These are phyloP conservation scores for Lasiodiplodia theobromae DNA, from an alignment of 2,329 filamentous ascomycete genomes.

Conservation along the genomic window DNA sequence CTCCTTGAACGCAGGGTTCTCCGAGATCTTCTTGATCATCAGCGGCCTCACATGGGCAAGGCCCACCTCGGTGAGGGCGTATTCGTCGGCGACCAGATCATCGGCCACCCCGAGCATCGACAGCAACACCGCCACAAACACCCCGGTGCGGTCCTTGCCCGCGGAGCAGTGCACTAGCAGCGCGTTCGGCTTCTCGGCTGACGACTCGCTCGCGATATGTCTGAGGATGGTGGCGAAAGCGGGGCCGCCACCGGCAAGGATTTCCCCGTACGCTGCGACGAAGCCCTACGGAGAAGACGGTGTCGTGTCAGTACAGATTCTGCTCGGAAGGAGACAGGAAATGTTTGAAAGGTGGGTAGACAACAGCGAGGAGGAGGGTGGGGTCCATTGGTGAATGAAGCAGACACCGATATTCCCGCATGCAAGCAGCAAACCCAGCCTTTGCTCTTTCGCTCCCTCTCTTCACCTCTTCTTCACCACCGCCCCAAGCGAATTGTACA, in stretches of 20 bases:
- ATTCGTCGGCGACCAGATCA: constrained; percentile 68
- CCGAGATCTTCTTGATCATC: constrained; percentile 54
- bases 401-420: too few species aligned
- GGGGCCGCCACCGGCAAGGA: constrained; percentile 61
- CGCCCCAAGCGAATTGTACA: too few species aligned
- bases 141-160: constrained; percentile 79
- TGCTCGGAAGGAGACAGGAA: not conserved
- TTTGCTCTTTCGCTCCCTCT: too few species aligned
- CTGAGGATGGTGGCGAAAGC: constrained; percentile 66
- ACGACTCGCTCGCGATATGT: constrained; percentile 57
- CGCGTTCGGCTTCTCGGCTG: constrained; percentile 48
- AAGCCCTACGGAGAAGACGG: constrained; percentile 57
- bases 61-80: constrained; percentile 70
- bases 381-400: too few species aligned
- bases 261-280: constrained; percentile 67
- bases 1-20: constrained; percentile 53
- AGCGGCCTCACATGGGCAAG: constrained; percentile 31
- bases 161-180: constrained; percentile 76
- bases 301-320: not conserved
- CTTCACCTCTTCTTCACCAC: too few species aligned
- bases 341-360: not conserved
- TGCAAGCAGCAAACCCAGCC: too few species aligned
- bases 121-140: constrained; percentile 71
- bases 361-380: not conserved
- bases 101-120: constrained; percentile 68